These are phyloP conservation scores for Lenwebbia sp. DNA, from an alignment of 345 rosid genomes.

Conservation along the genomic window DNA sequence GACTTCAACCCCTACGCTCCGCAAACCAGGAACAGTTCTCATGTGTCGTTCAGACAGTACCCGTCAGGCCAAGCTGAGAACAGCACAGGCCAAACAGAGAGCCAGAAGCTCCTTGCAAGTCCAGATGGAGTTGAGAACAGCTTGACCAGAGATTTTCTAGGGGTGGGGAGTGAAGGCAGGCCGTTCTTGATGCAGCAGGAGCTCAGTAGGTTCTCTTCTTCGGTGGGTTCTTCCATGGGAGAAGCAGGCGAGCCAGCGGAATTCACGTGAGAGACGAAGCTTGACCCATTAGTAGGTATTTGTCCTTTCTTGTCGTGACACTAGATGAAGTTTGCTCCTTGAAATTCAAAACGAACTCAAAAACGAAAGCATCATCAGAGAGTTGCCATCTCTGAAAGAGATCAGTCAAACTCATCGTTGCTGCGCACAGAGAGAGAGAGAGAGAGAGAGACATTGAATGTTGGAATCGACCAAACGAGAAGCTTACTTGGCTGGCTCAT, in stretches of 20 bases:
- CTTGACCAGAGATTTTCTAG: conserved; percentile 64
- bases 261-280: background rate
- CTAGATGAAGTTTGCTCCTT: background rate
- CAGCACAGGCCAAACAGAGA: background rate
- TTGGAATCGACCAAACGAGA: background rate
- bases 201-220: conserved; percentile 17
- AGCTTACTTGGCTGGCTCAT: background rate
- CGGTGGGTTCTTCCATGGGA: conserved; percentile 15
- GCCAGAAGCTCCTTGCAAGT: background rate
- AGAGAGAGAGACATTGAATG: background rate
- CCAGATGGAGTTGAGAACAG: conserved; percentile 4
- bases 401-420: background rate
- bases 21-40: background rate
- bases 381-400: background rate
- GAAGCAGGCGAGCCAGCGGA: background rate
- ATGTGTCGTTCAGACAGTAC: background rate
- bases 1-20: background rate
- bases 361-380: background rate
- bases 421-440: background rate
- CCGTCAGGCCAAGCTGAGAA: background rate
- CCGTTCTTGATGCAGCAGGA: conserved; percentile 27
- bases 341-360: background rate
- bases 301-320: background rate
- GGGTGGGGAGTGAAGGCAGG: conserved; percentile 34
- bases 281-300: background rate